Evolutionary conservation across 1,139 yeast species (phyloP), one percentile per base, ranked within the genome.

Genomic region (Blastobotrys persicus): DNA sequence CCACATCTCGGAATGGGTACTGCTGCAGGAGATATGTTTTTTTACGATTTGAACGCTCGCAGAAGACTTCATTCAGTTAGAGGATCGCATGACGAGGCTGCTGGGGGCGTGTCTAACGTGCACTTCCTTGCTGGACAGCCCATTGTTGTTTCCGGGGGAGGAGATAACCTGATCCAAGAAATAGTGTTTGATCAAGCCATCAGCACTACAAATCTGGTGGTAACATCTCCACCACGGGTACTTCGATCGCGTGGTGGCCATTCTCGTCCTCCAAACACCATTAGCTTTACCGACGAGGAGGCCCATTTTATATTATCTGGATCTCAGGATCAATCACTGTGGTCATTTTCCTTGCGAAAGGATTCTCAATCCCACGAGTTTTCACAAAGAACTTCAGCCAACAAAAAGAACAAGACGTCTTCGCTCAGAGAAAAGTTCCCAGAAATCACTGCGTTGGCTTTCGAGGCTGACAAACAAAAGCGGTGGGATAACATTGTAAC

Each of bases 401-500:
- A 43, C 13, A 43, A 38, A 4, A 48, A 46, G 11, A 50, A 47
- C 31, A 33, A 48, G 20, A 66, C 49, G 28, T 71, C 75, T 23
- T 66, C 73, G 13, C 71, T 77, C 49, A 74, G 74, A 51, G 84
- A 79, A 48, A 88, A 86, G 62, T 83, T 88, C 61, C 85, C 96
- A 1, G 95, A 88, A 57, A 82, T 91, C 52, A 73, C 80, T 2
- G 75, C 80, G 38, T 75, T 92, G 55, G 83, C 95, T 1, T 83
- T 86, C 55, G 87, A 87, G 53, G 81, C 80, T 52, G 79, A 88
- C 28, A 80, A 95, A 62, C 85, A 82, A 60, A 92, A 92, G 31
- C 94, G 92, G 50, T 94, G 98, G 98, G 98, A 89, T 62, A 89
- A 89, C 61, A 76, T 94, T 47, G 65, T 94, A n/a, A 89, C 98